Evolutionary conservation across 1,284 basidiomycete species (phyloP).

Genomic region (Ganoderma boninense): DNA sequence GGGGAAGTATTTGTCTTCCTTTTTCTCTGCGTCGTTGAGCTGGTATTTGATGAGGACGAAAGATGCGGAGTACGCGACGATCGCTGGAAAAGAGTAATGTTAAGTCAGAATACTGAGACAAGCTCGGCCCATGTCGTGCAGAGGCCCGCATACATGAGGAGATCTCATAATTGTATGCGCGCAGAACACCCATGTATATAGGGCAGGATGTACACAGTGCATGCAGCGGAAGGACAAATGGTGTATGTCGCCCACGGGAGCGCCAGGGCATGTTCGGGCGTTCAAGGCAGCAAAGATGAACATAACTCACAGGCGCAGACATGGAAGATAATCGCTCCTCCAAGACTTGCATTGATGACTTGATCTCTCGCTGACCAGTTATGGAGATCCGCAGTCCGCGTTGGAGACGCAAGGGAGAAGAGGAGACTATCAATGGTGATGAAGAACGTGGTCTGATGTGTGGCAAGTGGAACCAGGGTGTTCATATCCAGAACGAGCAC

Average conservation of each 20-base stretch:
- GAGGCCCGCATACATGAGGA: not conserved
- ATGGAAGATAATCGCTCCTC: constrained; percentile 49
- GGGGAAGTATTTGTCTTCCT: constrained; percentile 22
- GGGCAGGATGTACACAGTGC: not conserved
- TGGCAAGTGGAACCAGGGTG: not conserved
- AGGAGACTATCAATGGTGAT: constrained; percentile 47
- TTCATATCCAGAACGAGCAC: not conserved
- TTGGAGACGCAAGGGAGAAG: constrained; percentile 39
- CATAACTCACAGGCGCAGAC: constrained; percentile 42
- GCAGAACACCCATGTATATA: too few relatives aligned
- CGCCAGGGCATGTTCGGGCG: too few relatives aligned
- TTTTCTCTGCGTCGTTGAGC: constrained; percentile 38
- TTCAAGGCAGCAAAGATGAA: too few relatives aligned
- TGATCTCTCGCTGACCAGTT: constrained; percentile 32
- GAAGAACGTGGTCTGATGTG: constrained; percentile 48
- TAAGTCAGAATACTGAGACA: not conserved
- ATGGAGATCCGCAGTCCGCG: constrained; percentile 23
- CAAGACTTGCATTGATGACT: constrained; percentile 42
- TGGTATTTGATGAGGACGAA: constrained; percentile 46
- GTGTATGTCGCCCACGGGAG: not conserved
- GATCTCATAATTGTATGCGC: not conserved
- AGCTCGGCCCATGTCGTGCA: too few relatives aligned
- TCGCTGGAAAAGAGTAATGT: constrained; percentile 33
- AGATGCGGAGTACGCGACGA: constrained; percentile 44
- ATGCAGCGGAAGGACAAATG: not conserved